Evolutionary conservation across 139 green algal species (phyloP), one percentile per base, ranked within the genome.

Genomic region (Monoraphidium neglectum): DNA sequence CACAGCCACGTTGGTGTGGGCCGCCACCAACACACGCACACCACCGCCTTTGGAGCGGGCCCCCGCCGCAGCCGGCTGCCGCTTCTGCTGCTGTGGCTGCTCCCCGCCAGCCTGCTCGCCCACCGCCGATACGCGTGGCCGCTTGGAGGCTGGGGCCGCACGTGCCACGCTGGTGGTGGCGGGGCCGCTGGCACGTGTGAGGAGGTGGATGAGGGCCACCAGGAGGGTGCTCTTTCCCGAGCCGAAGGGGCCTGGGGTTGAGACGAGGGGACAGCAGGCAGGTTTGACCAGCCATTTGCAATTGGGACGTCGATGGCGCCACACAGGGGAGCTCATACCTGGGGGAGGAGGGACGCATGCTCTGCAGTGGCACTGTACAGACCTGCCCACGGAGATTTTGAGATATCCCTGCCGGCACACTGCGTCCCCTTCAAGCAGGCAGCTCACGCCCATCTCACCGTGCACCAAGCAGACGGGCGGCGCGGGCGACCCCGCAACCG

Each of bases 1-100:
- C 36, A 97, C 93, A 5, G 94, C 94, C 35, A 92, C 86, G 69
- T 98, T 98, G 36, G 94, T 98, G 85, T 97, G 90, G 0, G 92
- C 90, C 0, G 85, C 85, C 21, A 97, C 81, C 40, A 97, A 87
- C 35, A 98, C 77, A 0, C 91, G 35, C 59, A 74, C 38, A 28
- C 40, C 12, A 1, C 43, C 40, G 37, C 0, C 51, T 21, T 60
- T 60, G 18, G 30, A 65, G 4, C 80, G 74, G 32, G 69, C 30
- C n/a, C n/a, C 63, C 16, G 72, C 61, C 28, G 30, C 56, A 37
- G 62, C 49, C 43, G 60, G 60, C 60, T 32, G 26, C 60, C 28
- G 60, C 60, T 32, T 15, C 60, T 32, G 60, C 60, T 32, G 60
- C 60, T 37, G 21, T 18, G 46, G 54, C 32, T 35, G 8, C 61